Evolutionary conservation across 2,329 filamentous ascomycete genomes (phyloP), one percentile per base, ranked within the genome.

Genomic region (Kalmusia sp.): DNA sequence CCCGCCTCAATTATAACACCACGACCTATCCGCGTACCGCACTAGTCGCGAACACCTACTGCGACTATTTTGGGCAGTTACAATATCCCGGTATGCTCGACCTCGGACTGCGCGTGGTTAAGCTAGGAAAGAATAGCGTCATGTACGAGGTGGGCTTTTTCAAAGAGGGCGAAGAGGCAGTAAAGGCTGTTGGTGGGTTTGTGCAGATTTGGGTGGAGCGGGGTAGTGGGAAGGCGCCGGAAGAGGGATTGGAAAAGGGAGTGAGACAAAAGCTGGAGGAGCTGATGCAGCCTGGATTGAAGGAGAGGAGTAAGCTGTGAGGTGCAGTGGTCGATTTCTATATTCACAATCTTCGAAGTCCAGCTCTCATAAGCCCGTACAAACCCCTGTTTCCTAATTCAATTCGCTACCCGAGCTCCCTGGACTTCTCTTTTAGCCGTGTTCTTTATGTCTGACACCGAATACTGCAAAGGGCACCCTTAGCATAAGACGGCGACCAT

Each of bases 91-190:
- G 89, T 30, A 82, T 92, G 3, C 84, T 96, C 0, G 91, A 97
- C 63, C 81, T 97, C 4, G 91, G 87, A 1, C 75, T 98, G 37
- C 84, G 92, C 11, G 92, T 96, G 30, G 90, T 89, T 62, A 93
- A 89, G 73, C 82, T 98, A 6, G 92, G 93, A 3, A 90, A 86
- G 62, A 92, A 90, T 22, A 96, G 92, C 67, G 92, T 96, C 7
- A 90, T 87, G 11, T 98, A 96, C 69, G 93, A 98, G 70, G 85
- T 96, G 53, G 95, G 87, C 0, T 82, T 98, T 1, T 98, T 97
- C 67, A 87, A 91, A 69, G 82, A 84, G 54, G 91, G 88, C 0
- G 78, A 87, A 2, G 86, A 91, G 1, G 79, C 83, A 17, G 91
- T 95, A 8, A 91, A 89, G 69, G 91, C 92, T 9, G 92, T 96